These are phyloP conservation scores for Apiospora rasikravindrae DNA, from an alignment of 2,329 filamentous ascomycete species.

Conservation along the genomic window DNA sequence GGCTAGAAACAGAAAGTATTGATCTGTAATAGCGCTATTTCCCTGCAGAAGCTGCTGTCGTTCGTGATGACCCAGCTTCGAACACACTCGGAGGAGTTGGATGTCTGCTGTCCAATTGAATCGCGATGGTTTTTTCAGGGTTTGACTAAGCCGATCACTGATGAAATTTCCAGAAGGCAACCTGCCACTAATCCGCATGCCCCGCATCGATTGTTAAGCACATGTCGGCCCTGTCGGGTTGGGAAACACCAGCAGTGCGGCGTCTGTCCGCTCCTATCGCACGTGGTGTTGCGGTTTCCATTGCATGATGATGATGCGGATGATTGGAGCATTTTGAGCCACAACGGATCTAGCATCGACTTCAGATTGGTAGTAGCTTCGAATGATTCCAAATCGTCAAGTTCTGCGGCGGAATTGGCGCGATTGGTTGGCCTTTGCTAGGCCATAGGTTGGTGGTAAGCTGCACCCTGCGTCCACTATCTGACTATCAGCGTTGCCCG, in stretches of 20 bases:
- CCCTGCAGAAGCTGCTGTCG: background rate
- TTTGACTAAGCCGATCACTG: conserved; percentile 2
- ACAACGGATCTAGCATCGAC: background rate
- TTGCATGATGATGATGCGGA: background rate
- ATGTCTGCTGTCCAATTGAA: background rate
- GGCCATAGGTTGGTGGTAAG: too few relatives aligned
- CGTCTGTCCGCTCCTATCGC: background rate
- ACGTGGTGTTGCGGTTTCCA: background rate
- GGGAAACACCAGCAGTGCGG: background rate
- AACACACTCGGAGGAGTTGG: background rate
- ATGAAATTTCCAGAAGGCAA: conserved; percentile 5
- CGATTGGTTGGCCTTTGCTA: background rate
- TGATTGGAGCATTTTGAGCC: background rate
- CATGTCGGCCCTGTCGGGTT: background rate
- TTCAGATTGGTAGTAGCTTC: background rate
- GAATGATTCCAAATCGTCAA: conserved; percentile 2
- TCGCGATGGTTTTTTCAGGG: background rate
- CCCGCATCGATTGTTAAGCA: background rate
- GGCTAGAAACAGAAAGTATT: background rate
- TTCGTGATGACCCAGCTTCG: background rate
- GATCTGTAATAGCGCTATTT: background rate
- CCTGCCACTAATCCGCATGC: background rate
- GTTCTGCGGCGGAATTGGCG: background rate
- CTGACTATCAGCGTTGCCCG: too few relatives aligned
- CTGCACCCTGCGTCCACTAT: too few relatives aligned